Evolutionary conservation across 2,329 filamentous ascomycete species (phyloP).

Genomic region (Fusarium udum): DNA sequence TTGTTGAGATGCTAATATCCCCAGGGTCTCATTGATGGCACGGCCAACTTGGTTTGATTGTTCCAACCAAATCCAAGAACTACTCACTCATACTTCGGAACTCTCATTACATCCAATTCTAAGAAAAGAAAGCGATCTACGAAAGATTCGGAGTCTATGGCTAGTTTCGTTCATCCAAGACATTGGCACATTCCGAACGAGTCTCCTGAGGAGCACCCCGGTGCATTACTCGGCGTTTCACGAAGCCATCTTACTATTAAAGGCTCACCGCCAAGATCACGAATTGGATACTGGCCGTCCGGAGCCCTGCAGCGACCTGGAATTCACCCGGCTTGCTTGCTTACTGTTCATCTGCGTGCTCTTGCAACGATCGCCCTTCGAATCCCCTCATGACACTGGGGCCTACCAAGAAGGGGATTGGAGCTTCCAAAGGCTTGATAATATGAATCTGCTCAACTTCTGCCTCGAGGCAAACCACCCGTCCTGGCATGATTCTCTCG

Average conservation of each 20-base stretch:
- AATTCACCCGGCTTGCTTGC: neutral
- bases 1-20: neutral
- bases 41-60: constrained; percentile 10
- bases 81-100: neutral
- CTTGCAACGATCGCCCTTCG: neutral
- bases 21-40: neutral
- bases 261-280: neutral
- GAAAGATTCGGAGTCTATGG: neutral
- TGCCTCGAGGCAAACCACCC: neutral
- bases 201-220: neutral
- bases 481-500: neutral
- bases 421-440: neutral
- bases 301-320: neutral
- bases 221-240: neutral
- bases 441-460: neutral
- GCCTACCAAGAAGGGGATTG: fast-evolving
- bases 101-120: neutral
- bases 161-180: constrained; percentile 3
- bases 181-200: neutral
- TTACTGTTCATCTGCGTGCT: constrained; percentile 2
- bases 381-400: neutral
- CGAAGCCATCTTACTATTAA: neutral
- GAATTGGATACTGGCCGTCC: neutral
- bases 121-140: neutral
- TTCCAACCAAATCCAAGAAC: constrained; percentile 10